A percentile compares a stretch with the other conserved stretches of the same genome.
These are phyloP conservation scores for Eruca vesicaria DNA, from an alignment of 441 rosid species.

Conservation along the genomic window DNA sequence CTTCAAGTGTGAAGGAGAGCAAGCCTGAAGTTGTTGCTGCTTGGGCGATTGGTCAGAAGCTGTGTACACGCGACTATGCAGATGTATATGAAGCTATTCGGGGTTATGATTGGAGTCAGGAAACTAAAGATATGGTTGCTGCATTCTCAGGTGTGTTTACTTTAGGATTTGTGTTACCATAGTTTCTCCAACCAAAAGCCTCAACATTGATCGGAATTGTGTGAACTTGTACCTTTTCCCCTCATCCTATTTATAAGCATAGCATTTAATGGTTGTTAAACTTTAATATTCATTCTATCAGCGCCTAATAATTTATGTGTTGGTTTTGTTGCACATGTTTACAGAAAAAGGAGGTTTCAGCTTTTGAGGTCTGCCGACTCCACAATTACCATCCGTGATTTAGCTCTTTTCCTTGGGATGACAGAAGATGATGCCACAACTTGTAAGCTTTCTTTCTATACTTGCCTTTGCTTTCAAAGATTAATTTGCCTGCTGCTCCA, in stretches of 20 bases:
- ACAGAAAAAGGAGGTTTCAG: constrained; percentile 78
- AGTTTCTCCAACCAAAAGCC: not conserved
- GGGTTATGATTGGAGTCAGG: constrained; percentile 80
- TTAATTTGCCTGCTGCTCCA: no score
- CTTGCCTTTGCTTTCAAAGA: not conserved
- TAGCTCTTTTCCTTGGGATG: constrained; percentile 88
- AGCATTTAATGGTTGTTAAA: no score
- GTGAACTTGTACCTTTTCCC: not conserved
- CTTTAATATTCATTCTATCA: not conserved
- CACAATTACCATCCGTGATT: constrained; percentile 66
- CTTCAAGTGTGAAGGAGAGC: no score
- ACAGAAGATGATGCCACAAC: constrained; percentile 68
- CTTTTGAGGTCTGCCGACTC: constrained; percentile 82
- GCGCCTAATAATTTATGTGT: not conserved
- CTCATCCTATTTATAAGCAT: no score
- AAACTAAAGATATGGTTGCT: constrained; percentile 54
- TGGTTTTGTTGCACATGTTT: constrained; percentile 52
- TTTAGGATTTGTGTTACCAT: not conserved
- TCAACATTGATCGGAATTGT: not conserved
- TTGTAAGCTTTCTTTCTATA: constrained; percentile 54
- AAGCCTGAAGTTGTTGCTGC: constrained; percentile 69
- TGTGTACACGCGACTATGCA: constrained; percentile 77
- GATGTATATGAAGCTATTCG: constrained; percentile 61
- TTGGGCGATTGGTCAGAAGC: constrained; percentile 82
- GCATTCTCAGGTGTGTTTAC: constrained; percentile 74